Conservation (phyloP, 345 rosid species). For the Capsella bursapastoris region DNA sequence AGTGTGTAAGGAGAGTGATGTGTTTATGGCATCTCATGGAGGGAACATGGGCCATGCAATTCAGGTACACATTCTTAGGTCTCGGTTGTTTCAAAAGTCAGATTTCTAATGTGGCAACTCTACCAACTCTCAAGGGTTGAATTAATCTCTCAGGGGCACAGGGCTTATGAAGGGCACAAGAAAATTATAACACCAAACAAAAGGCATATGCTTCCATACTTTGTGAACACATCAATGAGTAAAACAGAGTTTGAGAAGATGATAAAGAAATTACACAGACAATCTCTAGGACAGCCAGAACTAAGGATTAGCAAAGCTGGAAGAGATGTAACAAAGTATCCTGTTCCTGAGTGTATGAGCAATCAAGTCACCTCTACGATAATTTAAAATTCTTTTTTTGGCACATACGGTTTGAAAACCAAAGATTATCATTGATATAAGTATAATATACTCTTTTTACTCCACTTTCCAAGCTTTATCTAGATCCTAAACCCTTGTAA, state of each 20-base stretch:
- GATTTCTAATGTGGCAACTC: not conserved
- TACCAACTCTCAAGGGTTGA: not conserved
- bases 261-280: constrained; percentile 69
- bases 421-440: not conserved
- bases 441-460: not conserved
- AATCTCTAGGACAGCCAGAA: constrained; percentile 91
- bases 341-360: constrained; percentile 91
- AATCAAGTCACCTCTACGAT: constrained; percentile 38
- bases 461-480: constrained; percentile 4
- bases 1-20: constrained; percentile 82
- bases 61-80: constrained; percentile 56
- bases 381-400: constrained; percentile 1
- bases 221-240: constrained; percentile 67
- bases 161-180: constrained; percentile 90
- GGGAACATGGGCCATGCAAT: constrained; percentile 97
- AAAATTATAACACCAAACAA: constrained; percentile 92
- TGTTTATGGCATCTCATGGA: constrained; percentile 98
- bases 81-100: not conserved
- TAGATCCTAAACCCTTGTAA: constrained; percentile 7
- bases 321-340: constrained; percentile 89
- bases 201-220: constrained; percentile 89
- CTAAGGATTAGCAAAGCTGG: constrained; percentile 68
- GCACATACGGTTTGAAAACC: constrained; percentile 8
- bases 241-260: constrained; percentile 69
- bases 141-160: constrained; percentile 63